Percentiles rank a stretch among this genome's conserved stretches.
These are phyloP conservation scores for Picochlorum sp. DNA, from an alignment of 139 green algal genomes.

Conservation along the genomic window DNA sequence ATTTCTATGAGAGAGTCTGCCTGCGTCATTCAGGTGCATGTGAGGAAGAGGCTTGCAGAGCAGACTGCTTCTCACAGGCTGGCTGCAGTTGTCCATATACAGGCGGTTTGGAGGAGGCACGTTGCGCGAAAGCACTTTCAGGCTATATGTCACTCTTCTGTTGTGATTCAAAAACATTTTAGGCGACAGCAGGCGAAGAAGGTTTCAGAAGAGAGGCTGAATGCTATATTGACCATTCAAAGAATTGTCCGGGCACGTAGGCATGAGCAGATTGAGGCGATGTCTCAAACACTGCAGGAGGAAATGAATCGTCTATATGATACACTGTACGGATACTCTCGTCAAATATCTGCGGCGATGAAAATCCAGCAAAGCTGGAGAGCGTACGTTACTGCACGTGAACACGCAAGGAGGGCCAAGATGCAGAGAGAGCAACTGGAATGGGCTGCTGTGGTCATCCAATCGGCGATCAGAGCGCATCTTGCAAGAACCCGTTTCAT, in stretches of 20 bases:
- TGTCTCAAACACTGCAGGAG: constrained; percentile 17
- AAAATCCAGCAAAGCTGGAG: too few relatives aligned
- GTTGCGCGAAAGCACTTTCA: not conserved
- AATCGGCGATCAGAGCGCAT: not conserved
- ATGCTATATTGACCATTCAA: not conserved
- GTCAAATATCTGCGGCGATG: too few relatives aligned
- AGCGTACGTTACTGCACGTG: not conserved
- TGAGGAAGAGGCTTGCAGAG: not conserved
- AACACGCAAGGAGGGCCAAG: not conserved
- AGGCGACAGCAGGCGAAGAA: constrained; percentile 20
- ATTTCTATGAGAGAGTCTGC: not conserved
- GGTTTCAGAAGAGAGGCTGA: not conserved
- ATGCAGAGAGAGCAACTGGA: not conserved
- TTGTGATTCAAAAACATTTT: constrained; percentile 12
- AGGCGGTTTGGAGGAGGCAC: not conserved
- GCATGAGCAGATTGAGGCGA: not conserved
- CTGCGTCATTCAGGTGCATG: not conserved
- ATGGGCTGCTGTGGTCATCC: not conserved
- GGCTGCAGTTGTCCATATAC: not conserved
- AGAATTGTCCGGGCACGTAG: not conserved
- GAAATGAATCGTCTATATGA: constrained; percentile 16
- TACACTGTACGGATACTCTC: too few relatives aligned
- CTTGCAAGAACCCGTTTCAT: not conserved
- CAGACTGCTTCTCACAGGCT: not conserved
- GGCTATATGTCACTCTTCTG: not conserved